These are phyloP conservation scores for Plasmodium malariae DNA, from an alignment of 169 alveolate genomes.

Conservation along the genomic window DNA sequence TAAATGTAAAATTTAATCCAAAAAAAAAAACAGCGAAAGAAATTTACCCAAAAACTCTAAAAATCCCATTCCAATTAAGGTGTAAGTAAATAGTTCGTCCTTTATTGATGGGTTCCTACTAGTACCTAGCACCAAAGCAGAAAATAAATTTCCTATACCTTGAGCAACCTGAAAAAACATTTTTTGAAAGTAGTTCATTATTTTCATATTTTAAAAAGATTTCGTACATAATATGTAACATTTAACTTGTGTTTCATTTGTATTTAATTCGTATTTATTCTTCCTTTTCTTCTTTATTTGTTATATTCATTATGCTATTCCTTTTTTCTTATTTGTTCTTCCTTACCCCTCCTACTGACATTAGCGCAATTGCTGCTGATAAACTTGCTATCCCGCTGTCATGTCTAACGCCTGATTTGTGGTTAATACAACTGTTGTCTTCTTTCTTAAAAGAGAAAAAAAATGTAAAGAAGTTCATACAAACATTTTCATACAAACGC, in stretches of 20 bases:
- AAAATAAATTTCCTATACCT: constrained; percentile 93
- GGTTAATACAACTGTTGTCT: constrained; percentile 32
- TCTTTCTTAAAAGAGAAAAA: constrained; percentile 19
- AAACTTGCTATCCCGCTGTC: constrained; percentile 88
- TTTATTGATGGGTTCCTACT: constrained; percentile 92
- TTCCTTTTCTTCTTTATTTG: no score
- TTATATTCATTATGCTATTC: no score
- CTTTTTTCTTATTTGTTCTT: not conserved
- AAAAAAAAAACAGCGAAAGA: not conserved
- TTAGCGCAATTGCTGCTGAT: constrained; percentile 88
- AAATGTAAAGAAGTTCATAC: not conserved
- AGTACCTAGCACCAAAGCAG: constrained; percentile 93
- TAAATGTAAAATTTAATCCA: no score
- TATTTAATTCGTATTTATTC: no score
- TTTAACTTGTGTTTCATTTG: no score
- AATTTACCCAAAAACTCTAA: constrained; percentile 89
- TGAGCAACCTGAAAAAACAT: constrained; percentile 85
- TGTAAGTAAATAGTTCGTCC: constrained; percentile 92
- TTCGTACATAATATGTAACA: no score
- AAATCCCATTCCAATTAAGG: constrained; percentile 94
- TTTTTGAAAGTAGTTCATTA: no score
- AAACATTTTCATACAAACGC: not conserved
- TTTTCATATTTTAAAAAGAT: no score
- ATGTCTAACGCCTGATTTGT: constrained; percentile 83
- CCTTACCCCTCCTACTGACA: constrained; percentile 87